Base-by-base conservation (phyloP, 306 rosid species). In the Pterocarpus macrocarpus region DNA sequence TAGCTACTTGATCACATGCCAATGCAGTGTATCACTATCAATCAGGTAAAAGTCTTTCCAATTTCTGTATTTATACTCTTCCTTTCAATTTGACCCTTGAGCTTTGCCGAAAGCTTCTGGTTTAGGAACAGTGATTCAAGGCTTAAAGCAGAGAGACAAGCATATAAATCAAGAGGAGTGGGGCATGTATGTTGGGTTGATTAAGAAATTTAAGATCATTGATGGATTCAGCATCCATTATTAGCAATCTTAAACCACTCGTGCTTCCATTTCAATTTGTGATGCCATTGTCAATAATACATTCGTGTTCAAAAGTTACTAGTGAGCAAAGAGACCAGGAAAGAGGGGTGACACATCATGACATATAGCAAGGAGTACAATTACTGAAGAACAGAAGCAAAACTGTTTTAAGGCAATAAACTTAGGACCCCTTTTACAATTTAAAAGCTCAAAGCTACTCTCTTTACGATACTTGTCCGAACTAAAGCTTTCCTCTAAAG, bases 131-230 rank as follows among this genome's bases (percentile, higher is more conserved):
- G 64, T 76, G 78, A 77, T 73, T 35, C 66, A 76, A 70, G 33
- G 53, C 77, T 17, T 64, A 55, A 55, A 68, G 66, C 76, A 0
- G 55, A 8, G 89, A 82, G 86, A 85, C 88, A 85, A 68, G 55
- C 79, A 55, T 43, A 79, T 73, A 74, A 9, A 62, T 73, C 73
- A 62, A 78, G 62, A 16, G 28, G 10, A 34, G 87, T 83, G 87
- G 90, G 89, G 33, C 66, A 55, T 47, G 9, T 66, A 49, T 86
- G 87, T 80, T 81, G 55, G 74, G 7, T 70, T 80, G 73, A 73
- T 77, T 83, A 64, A 16, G 32, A 55, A 16, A 10, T 55, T 47
- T n/a, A n/a, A 73, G 28, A 77, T 63, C 49, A 75, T 44, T 84
- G 75, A 77, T 80, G 56, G 63, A 58, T 39, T 70, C 12, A 64